phyloP scores from a whole-genome alignment of 768 basidiomycete species.

The Pulveroboletus frians region DNA sequence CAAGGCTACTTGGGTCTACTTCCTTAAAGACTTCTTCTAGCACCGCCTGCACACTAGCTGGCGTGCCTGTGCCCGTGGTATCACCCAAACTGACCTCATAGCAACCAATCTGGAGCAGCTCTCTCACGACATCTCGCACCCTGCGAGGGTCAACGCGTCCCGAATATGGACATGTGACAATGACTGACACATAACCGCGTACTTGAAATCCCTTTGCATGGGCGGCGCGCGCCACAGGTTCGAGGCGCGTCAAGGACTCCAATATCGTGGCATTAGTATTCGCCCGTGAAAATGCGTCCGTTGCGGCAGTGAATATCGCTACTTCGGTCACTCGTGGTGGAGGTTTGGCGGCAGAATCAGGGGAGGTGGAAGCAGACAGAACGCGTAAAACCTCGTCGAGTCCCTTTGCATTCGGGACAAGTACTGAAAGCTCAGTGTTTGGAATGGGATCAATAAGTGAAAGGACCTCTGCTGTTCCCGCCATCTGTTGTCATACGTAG shows the following conservation, averaged over 20 bases:
- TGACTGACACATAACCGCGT: slow-evolving; percentile 81
- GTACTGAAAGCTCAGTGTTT: slow-evolving; percentile 67
- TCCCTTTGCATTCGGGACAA: slow-evolving; percentile 77
- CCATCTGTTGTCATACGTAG: slow-evolving; percentile 55
- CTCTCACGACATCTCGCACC: slow-evolving; percentile 67
- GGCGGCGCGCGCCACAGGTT: slow-evolving; percentile 58
- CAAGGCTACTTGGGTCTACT: slow-evolving; percentile 62
- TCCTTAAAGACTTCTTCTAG: slow-evolving; percentile 63
- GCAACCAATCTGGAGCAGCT: slow-evolving; percentile 83
- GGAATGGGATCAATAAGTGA: slow-evolving; percentile 47
- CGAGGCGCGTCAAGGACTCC: slow-evolving; percentile 63
- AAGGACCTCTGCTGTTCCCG: slow-evolving; percentile 74
- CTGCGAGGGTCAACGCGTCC: slow-evolving; percentile 61
- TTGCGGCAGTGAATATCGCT: slow-evolving; percentile 83
- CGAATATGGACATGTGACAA: slow-evolving; percentile 82
- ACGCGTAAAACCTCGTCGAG: slow-evolving; percentile 62
- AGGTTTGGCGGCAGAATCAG: slow-evolving; percentile 26
- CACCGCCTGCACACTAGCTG: slow-evolving; percentile 59
- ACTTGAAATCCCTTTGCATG: slow-evolving; percentile 60
- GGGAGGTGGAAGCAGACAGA: slow-evolving; percentile 33
- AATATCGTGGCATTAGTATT: slow-evolving; percentile 76
- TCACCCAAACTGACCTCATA: slow-evolving; percentile 92
- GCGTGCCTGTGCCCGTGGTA: slow-evolving; percentile 84
- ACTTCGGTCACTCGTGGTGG: slow-evolving; percentile 73
- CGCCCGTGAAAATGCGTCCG: slow-evolving; percentile 79